Base-by-base conservation (phyloP, 306 rosid genomes). In the Glycyrrhiza uralensis region DNA sequence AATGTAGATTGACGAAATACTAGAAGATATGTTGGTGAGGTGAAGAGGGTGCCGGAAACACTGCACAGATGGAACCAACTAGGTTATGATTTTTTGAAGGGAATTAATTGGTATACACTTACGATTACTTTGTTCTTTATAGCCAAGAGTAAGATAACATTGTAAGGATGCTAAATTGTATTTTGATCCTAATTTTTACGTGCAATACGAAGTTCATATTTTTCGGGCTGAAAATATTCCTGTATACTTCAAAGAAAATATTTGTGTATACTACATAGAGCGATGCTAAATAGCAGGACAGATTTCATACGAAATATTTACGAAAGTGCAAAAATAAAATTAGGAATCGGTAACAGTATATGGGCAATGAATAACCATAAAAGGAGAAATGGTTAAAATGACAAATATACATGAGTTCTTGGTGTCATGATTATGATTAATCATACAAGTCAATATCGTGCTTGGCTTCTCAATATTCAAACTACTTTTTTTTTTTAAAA, bases 71-170 rank as follows among this genome's bases (percentile, higher is more conserved):
- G 74, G n/a, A 68, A 70, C 66, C 66, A 42, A 73, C 67, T 45
- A 46, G 71, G 52, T 64, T 74, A 62, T 55, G 13, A 15, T 47
- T 55, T 73, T n/a, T 74, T 55, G 0, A 69, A 68, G 75, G 75
- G 62, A 56, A 63, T 74, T 62, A 58, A 74, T 82, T 69, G 75
- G 70, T 69, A 47, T 69, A 58, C 69, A 62, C 38, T 54, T 78
- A 69, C 46, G 10, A 69, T 63, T 74, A 80, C 72, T 78, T 78
- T 78, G 81, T 82, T 78, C 83, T 74, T 82, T 77, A 15, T 69
- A 63, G 86, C 24, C 66, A 38, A 46, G 66, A 65, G 60, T 23
- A 68, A 30, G 59, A 38, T 46, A 68, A 69, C 69, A 62, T 68
- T 73, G 70, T 46, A 36, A 36, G 70, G 52, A 75, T 22, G 72